phyloP scores from a whole-genome alignment of 108 stramenopile species.

The Cyclotella atomus region DNA sequence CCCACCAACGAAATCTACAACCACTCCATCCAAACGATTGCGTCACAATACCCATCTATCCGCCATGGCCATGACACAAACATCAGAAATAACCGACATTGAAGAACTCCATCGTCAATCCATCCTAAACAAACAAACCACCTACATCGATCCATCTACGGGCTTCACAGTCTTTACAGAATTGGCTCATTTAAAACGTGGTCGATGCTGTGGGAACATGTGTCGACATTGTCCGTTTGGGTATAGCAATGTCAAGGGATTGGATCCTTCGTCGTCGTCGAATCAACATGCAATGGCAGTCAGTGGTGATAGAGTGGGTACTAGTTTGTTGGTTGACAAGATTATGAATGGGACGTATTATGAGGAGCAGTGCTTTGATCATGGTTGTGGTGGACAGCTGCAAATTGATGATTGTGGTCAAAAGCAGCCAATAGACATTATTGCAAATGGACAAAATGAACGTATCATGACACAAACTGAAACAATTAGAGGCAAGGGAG shows the following conservation, averaged over 20 bases:
- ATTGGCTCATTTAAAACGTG: slow-evolving; percentile 79
- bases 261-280: not conserved
- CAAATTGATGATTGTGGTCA: no score
- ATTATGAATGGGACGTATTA: slow-evolving; percentile 51
- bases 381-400: no score
- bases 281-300: slow-evolving; percentile 37
- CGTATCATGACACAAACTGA: not conserved
- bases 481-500: slow-evolving; percentile 45
- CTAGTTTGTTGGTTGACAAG: slow-evolving; percentile 25
- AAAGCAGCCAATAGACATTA: not conserved
- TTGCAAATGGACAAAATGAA: not conserved
- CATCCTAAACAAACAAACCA: slow-evolving; percentile 51
- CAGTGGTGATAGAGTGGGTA: slow-evolving; percentile 57
- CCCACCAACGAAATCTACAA: not conserved
- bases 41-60: not conserved
- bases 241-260: slow-evolving; percentile 71
- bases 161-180: slow-evolving; percentile 91
- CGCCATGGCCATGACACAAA: not conserved
- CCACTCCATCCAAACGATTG: not conserved
- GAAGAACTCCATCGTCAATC: slow-evolving; percentile 77
- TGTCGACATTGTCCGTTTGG: slow-evolving; percentile 96
- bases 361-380: slow-evolving; percentile 9
- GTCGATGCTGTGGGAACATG: slow-evolving; percentile 91
- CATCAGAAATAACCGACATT: slow-evolving; percentile 54
- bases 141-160: slow-evolving; percentile 89